These are phyloP conservation scores for Marvania coccoides DNA, from an alignment of 139 green algal genomes.

Conservation along the genomic window DNA sequence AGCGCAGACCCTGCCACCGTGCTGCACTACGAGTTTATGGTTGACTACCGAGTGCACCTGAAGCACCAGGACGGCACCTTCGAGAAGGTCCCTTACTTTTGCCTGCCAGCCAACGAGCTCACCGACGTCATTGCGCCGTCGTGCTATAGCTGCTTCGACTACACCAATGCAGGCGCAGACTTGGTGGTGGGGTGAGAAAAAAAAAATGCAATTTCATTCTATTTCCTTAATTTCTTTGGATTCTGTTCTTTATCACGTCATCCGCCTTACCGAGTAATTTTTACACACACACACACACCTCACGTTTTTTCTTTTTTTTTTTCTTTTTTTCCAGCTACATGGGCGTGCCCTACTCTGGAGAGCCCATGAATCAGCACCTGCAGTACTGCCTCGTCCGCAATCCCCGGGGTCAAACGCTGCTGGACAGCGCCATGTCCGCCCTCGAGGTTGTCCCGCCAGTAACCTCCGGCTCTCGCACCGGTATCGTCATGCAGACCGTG, in stretches of 20 bases:
- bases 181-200: slow-evolving; percentile 84
- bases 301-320: no score
- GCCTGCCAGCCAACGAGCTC: slow-evolving; percentile 86
- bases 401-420: slow-evolving; percentile 66
- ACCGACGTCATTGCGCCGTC: slow-evolving; percentile 90
- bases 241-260: no score
- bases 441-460: slow-evolving; percentile 42
- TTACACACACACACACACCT: no score
- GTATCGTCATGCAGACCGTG: slow-evolving; percentile 90
- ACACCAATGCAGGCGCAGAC: slow-evolving; percentile 89
- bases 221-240: no score
- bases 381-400: slow-evolving; percentile 93
- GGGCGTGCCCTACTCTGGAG: slow-evolving; percentile 71
- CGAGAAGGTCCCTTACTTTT: slow-evolving; percentile 96
- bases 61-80: slow-evolving; percentile 78
- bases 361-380: slow-evolving; percentile 78
- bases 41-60: slow-evolving; percentile 75
- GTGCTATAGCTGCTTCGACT: slow-evolving; percentile 97
- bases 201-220: no score
- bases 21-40: slow-evolving; percentile 93
- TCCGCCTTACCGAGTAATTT: no score
- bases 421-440: slow-evolving; percentile 30
- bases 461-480: slow-evolving; percentile 40
- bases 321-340: no score
- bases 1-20: slow-evolving; percentile 62